These are phyloP conservation scores for Toxoplasma gondii DNA, from an alignment of 169 alveolate species.

Conservation along the genomic window DNA sequence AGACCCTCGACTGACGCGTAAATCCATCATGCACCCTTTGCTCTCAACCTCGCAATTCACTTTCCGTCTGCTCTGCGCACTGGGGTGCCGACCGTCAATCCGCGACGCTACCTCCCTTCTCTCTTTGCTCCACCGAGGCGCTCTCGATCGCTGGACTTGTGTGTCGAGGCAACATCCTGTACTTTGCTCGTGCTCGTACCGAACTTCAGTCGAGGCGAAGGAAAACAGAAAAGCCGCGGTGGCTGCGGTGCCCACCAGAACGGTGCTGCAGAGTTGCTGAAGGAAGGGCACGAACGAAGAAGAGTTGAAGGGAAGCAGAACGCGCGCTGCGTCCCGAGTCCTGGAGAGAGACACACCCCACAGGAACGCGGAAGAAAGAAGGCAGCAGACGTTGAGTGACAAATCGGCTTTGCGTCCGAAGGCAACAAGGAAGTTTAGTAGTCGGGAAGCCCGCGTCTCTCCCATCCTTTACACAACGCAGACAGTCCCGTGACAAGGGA, in stretches of 20 bases:
- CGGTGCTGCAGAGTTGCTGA: neutral
- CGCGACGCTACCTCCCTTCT: too few relatives aligned
- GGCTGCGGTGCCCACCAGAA: neutral
- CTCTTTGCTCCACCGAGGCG: too few relatives aligned
- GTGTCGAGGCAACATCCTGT: too few relatives aligned
- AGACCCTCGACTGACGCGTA: too few relatives aligned
- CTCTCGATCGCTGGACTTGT: too few relatives aligned
- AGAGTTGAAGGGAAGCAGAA: slow-evolving; percentile 1
- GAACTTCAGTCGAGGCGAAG: neutral
- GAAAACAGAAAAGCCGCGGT: slow-evolving; percentile 7
- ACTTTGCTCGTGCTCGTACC: neutral
- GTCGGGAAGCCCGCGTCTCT: neutral
- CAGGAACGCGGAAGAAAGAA: neutral
- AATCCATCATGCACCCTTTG: too few relatives aligned
- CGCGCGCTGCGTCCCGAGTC: neutral
- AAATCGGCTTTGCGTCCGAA: too few relatives aligned
- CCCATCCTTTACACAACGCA: neutral
- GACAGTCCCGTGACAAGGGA: neutral
- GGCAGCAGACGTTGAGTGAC: neutral
- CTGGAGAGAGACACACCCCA: neutral
- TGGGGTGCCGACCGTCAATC: too few relatives aligned
- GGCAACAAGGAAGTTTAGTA: neutral
- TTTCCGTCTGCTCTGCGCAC: too few relatives aligned
- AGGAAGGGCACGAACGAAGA: neutral
- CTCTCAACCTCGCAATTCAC: too few relatives aligned